Percentiles rank a stretch among this genome's conserved stretches.
phyloP scores from a whole-genome alignment of 768 basidiomycete species.

The Calocybe cyanea region DNA sequence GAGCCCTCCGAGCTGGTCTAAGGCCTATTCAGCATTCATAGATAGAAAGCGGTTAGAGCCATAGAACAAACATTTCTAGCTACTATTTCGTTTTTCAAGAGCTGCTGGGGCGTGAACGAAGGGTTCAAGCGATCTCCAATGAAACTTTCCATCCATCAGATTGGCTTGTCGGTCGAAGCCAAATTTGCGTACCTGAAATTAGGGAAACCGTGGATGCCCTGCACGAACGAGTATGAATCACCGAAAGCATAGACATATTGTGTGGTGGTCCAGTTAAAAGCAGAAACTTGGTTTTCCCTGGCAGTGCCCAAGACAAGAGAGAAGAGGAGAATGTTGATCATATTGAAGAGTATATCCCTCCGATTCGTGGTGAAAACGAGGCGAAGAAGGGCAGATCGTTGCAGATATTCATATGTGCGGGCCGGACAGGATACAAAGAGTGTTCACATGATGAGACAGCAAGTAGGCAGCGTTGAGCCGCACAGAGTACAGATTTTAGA shows the following conservation, averaged over 20 bases:
- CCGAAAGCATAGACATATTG: conserved; percentile 50
- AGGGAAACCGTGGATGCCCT: conserved; percentile 42
- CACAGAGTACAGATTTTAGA: too few relatives aligned
- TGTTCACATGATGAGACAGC: too few relatives aligned
- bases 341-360: background rate
- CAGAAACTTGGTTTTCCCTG: background rate
- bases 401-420: too few relatives aligned
- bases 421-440: too few relatives aligned
- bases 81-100: conserved; percentile 41
- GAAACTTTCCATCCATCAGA: conserved; percentile 30
- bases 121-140: conserved; percentile 43
- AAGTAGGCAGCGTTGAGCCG: too few relatives aligned
- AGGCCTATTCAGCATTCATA: background rate
- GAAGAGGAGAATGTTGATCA: background rate
- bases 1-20: conserved; percentile 54
- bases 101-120: conserved; percentile 36
- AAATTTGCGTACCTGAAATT: conserved; percentile 40
- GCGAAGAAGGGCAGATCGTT: too few relatives aligned
- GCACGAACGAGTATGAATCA: conserved; percentile 54
- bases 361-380: too few relatives aligned
- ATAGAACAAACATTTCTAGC: conserved; percentile 34
- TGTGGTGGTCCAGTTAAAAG: background rate
- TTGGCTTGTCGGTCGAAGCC: background rate
- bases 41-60: background rate
- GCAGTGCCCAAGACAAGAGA: background rate